Conservation (phyloP, 345 rosid species). For the Sisymbrium irio region DNA sequence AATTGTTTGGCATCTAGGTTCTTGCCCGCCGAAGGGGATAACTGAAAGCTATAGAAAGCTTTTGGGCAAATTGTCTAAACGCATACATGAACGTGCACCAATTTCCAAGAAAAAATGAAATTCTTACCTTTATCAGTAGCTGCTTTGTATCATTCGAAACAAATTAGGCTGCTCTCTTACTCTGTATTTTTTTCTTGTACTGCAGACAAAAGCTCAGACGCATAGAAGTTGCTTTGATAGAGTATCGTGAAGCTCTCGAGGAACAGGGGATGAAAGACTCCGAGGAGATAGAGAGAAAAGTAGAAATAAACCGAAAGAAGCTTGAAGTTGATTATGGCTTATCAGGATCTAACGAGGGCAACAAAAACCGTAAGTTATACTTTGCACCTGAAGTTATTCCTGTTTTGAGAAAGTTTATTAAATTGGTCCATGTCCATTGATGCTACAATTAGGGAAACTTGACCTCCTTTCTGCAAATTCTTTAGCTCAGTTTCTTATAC, state of each 20-base stretch:
- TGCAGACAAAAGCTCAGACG: slow-evolving; percentile 87
- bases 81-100: neutral
- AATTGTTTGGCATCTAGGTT: slow-evolving; percentile 1
- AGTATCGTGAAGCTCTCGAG: slow-evolving; percentile 92
- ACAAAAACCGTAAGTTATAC: slow-evolving; percentile 55
- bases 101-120: neutral
- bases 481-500: neutral
- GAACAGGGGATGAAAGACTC: slow-evolving; percentile 73
- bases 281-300: slow-evolving; percentile 91
- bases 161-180: neutral
- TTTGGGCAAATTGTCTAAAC: neutral
- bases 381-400: neutral
- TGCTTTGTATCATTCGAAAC: slow-evolving; percentile 11
- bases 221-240: slow-evolving; percentile 88
- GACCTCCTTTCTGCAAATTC: neutral
- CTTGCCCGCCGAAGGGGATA: neutral
- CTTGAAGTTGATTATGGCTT: slow-evolving; percentile 75
- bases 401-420: neutral
- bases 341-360: slow-evolving; percentile 32
- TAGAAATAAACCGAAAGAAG: slow-evolving; percentile 66
- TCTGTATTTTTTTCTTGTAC: slow-evolving; percentile 13
- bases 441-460: neutral
- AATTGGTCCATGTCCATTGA: neutral
- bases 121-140: neutral
- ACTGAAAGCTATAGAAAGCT: neutral